Conservation (phyloP, 805 yeast genomes). For the Starmerella lactis-condensi region DNA sequence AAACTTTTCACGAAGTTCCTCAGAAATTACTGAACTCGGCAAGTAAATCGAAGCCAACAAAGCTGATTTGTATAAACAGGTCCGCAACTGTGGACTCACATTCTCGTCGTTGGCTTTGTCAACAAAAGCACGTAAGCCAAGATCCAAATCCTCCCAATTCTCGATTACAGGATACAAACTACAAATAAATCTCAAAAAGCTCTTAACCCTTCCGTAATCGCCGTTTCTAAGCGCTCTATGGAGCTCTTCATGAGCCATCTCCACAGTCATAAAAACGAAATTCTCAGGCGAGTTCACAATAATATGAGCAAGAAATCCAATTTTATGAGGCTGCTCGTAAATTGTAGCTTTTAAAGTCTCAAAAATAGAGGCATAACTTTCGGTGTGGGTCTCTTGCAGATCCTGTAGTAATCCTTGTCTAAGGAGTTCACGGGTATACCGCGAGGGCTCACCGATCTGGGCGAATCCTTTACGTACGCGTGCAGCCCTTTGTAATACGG, state of each 20-base stretch:
- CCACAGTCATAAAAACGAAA: constrained; percentile 53
- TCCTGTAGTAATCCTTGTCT: constrained; percentile 22
- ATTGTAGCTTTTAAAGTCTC: constrained; percentile 50
- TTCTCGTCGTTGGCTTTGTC: background rate
- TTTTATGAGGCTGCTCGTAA: constrained; percentile 81
- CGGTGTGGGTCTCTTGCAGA: constrained; percentile 35
- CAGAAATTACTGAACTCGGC: constrained; percentile 1
- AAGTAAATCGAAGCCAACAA: constrained; percentile 13
- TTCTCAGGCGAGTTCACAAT: constrained; percentile 19
- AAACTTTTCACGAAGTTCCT: constrained; percentile 7
- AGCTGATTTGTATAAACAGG: constrained; percentile 9
- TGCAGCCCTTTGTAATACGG: constrained; percentile 7
- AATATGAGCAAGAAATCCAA: constrained; percentile 32
- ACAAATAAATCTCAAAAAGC: constrained; percentile 51
- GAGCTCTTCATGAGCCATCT: constrained; percentile 45
- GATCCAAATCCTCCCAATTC: constrained; percentile 29
- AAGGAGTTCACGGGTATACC: constrained; percentile 14
- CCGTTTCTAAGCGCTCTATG: constrained; percentile 35
- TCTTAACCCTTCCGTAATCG: constrained; percentile 49
- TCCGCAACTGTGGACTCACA: background rate
- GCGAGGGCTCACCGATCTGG: constrained; percentile 41
- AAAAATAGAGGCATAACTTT: constrained; percentile 42
- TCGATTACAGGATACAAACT: constrained; percentile 41
- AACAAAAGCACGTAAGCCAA: constrained; percentile 6
- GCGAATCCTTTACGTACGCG: constrained; percentile 27